Base-by-base conservation (phyloP, 192 early-diverging fungal genomes). In the Phycomyces blakesleeanus region DNA sequence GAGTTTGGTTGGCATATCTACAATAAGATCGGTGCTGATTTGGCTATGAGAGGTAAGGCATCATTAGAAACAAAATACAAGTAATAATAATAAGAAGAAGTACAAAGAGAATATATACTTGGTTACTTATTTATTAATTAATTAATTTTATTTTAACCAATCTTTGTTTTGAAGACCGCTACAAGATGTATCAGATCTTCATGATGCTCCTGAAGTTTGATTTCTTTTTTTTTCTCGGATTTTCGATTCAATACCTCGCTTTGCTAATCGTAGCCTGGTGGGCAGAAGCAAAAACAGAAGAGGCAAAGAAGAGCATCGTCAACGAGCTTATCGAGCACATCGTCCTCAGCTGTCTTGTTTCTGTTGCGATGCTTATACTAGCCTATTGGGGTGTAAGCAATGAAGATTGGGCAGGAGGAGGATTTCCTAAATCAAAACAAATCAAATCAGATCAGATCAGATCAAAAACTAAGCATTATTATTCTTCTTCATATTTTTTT, bases 1-100 rank as follows among this genome's bases (percentile, higher is more conserved):
- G 86, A 90, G 71, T 91, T 91, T 75, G 89, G 91, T 27, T 92
- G 90, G 89, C 81, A 81, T 60, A 89, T 90, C 47, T 90, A 87
- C 77, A 91, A 89, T 61, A 91, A 89, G 72, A 88, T 93, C 72
- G 88, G 89, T 10, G 89, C 90, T 41, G 88, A 93, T 57, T 56
- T 89, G 59, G 74, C 79, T 6, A 85, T 93, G 81, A 77, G 88
- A 58, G 86, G 80, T 82, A 80, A 42, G 8, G 6, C 14, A 41
- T 41, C 8, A 41, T 41, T 10, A 14, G 14, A 41, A 41, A 41
- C 6, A 10, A 41, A 14, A 41, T 10, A 41, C 40, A 41, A 41
- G 40, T 6, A 14, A 6, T 41, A 41, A 41, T 41, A n/a, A n/a
- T n/a, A n/a, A n/a, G n/a, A n/a, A n/a, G n/a, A n/a, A n/a, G n/a